Conservation (phyloP, 345 rosid genomes). For the Eucalyptus regnans region DNA sequence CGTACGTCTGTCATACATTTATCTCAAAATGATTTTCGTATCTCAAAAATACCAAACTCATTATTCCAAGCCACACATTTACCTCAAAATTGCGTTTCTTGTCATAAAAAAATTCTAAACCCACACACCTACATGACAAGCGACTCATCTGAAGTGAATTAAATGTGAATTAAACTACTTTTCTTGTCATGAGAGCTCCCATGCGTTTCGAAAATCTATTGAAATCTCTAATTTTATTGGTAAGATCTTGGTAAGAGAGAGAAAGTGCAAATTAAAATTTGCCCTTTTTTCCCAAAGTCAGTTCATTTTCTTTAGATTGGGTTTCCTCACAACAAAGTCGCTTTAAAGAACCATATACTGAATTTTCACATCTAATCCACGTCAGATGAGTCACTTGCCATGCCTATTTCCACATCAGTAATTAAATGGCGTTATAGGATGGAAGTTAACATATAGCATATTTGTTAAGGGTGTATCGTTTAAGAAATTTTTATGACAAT, state of each 20-base stretch:
- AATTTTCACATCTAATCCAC: rapidly evolving
- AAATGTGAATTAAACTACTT: neutral
- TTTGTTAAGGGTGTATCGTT: rapidly evolving
- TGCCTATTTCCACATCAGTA: neutral
- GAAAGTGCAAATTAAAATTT: neutral
- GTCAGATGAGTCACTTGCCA: neutral
- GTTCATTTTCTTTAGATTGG: neutral
- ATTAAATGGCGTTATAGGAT: neutral
- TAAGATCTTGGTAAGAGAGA: neutral
- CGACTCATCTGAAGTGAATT: neutral
- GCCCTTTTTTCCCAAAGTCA: neutral
- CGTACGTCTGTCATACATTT: rapidly evolving
- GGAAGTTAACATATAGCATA: neutral
- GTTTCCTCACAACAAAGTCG: neutral
- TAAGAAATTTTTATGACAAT: neutral
- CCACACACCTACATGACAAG: neutral
- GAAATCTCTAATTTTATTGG: neutral
- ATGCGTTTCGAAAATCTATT: neutral
- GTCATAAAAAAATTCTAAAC: neutral
- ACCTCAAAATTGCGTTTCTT: neutral
- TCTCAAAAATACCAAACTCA: neutral
- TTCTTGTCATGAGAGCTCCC: neutral
- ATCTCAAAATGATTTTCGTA: neutral
- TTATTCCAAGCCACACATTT: neutral
- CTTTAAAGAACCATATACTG: neutral